Base-by-base conservation (phyloP, 2,329 filamentous ascomycete genomes). In the Colletotrichum melonis region DNA sequence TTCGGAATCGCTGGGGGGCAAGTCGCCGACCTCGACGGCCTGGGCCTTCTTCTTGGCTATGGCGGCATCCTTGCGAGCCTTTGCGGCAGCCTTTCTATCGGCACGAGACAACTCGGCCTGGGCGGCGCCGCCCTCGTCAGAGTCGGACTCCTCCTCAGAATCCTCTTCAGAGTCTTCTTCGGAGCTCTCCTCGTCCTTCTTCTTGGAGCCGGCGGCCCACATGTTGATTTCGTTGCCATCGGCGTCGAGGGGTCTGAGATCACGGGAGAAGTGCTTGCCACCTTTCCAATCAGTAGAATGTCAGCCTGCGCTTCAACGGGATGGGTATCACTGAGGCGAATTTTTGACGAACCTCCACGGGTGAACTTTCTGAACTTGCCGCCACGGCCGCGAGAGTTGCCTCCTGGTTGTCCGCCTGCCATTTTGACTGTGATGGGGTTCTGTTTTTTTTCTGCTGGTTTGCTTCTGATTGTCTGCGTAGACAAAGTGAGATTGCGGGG, bases 321-420 rank as follows among this genome's bases (percentile, higher is more conserved):
- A 12, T 49, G 28, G 30, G 30, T 32, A 32, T 62, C 59, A 56
- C 60, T 58, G 57, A 11, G 38, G n/a, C 26, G n/a, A 14, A 24
- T 12, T 28, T 68, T 38, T 35, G 24, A 79, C 89, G 78, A 85
- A 96, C 96, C 95, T 89, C 96, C 96, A 85, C 96, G 90, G 78
- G 94, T 95, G 77, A 93, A 95, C 88, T 98, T 98, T 87, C 92
- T 94, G 84, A 96, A 98, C 86, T 98, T 98, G 84, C 95, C 95
- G 79, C 93, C 95, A 81, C 95, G 93, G 78, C 94, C 95, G 81
- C 95, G 90, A 76, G 92, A 88, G 82, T 82, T 86, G 54, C 82
- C 79, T 76, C 86, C 86, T 56, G 87, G 83, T 66, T 82, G 80
- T 72, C 81, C 81, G 75, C 82, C 82, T 80, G 86, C 82, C 88